Evolutionary conservation across 2,329 filamentous ascomycete species (phyloP).

Genomic region (Gnomoniopsis sp.): DNA sequence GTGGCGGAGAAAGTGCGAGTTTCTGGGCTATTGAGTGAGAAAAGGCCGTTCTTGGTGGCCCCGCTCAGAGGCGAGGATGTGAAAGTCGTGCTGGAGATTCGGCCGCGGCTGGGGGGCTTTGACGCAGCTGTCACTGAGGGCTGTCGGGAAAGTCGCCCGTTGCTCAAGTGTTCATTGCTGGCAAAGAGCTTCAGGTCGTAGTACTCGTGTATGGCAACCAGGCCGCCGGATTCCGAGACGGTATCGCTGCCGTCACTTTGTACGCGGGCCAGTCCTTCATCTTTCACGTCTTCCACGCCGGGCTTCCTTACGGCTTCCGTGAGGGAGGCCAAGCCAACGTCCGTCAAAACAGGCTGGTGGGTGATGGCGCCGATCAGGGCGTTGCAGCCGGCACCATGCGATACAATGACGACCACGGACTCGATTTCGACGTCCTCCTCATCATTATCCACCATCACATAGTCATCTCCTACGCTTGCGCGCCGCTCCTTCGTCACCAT

Average conservation of each 20-base stretch:
- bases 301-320: slow-evolving; percentile 76
- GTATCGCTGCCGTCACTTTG: slow-evolving; percentile 19
- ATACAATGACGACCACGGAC: slow-evolving; percentile 81
- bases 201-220: slow-evolving; percentile 52
- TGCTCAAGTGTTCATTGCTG: slow-evolving; percentile 69
- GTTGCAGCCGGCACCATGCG: slow-evolving; percentile 94
- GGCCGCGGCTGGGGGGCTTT: slow-evolving; percentile 32
- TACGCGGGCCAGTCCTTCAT: slow-evolving; percentile 20
- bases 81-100: slow-evolving; percentile 39
- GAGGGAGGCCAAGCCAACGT: slow-evolving; percentile 85
- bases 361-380: slow-evolving; percentile 90
- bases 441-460: slow-evolving; percentile 33
- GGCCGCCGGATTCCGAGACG: slow-evolving; percentile 20
- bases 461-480: slow-evolving; percentile 29
- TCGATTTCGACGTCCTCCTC: slow-evolving; percentile 65
- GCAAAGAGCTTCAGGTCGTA: slow-evolving; percentile 76
- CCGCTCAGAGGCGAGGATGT: slow-evolving; percentile 26
- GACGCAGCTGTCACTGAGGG: slow-evolving; percentile 29
- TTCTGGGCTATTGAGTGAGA: slow-evolving; percentile 24
- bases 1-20: slow-evolving; percentile 45
- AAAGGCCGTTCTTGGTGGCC: slow-evolving; percentile 2
- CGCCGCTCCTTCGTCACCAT: slow-evolving; percentile 44
- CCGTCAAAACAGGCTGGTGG: slow-evolving; percentile 84
- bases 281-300: slow-evolving; percentile 29
- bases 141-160: slow-evolving; percentile 20